Percentiles rank a stretch among this genome's conserved stretches.
Conservation (phyloP, 192 early-diverging fungal species). For the Coemansia sp. region DNA sequence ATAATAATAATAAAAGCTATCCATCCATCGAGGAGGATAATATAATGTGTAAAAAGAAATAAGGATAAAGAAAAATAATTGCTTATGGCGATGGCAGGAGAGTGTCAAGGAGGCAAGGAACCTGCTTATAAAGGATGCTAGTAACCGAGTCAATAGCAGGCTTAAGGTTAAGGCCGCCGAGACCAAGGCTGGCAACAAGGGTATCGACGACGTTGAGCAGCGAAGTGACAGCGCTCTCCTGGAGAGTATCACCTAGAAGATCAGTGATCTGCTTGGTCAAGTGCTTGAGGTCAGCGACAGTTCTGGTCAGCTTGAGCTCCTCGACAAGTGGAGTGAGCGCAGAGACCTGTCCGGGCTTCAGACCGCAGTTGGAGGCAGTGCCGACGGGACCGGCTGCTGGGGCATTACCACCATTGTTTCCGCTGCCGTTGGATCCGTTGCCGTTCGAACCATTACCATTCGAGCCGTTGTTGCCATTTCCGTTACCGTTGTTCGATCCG, state of each 20-base stretch:
- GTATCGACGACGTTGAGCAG: slow-evolving; percentile 52
- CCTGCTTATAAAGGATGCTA: slow-evolving; percentile 56
- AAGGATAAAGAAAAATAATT: neutral
- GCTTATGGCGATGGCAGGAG: slow-evolving; percentile 52
- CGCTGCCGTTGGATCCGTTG: slow-evolving; percentile 5
- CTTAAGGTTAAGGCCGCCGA: slow-evolving; percentile 56
- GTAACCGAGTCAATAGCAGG: slow-evolving; percentile 45
- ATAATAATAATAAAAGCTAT: neutral
- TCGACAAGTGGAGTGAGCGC: slow-evolving; percentile 48
- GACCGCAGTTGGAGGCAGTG: slow-evolving; percentile 39
- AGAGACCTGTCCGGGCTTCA: slow-evolving; percentile 36
- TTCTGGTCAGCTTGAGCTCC: slow-evolving; percentile 51
- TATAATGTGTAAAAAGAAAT: neutral
- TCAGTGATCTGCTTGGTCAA: slow-evolving; percentile 54
- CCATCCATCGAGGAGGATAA: neutral
- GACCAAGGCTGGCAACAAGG: slow-evolving; percentile 45
- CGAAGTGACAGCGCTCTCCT: slow-evolving; percentile 40
- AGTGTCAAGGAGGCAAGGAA: slow-evolving; percentile 54
- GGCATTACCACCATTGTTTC: slow-evolving; percentile 14
- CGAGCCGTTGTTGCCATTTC: slow-evolving; percentile 14
- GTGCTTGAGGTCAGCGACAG: slow-evolving; percentile 55
- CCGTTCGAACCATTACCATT: slow-evolving; percentile 24
- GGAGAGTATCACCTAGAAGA: slow-evolving; percentile 48
- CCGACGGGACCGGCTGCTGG: slow-evolving; percentile 32
- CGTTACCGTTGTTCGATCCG: neutral